Base-by-base conservation (phyloP, 139 green algal genomes). In the Mychonastes homosphaera region DNA sequence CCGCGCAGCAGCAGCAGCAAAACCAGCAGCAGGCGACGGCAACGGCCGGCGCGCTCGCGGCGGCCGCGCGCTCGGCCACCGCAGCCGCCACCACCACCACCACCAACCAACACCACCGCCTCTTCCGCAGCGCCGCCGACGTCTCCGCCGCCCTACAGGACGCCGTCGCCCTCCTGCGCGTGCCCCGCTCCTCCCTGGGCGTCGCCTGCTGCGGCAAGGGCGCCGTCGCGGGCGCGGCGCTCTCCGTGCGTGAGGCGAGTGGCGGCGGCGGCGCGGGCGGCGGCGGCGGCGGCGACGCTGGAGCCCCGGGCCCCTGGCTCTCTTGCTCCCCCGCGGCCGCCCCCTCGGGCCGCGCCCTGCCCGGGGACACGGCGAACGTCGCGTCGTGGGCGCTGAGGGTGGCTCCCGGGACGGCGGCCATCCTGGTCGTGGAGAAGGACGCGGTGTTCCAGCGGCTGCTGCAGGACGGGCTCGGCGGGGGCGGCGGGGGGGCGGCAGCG, bases 391-490 rank as follows among this genome's bases (percentile, higher is more conserved):
- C 26, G n/a, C n/a, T n/a, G n/a, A n/a, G 2, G 45, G 24, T 27
- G 45, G 33, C 21, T 23, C 27, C 10, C 1, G 21, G n/a, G 4
- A 16, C 19, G 4, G 27, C 58, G 12, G 77, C 62, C 52, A 53
- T 94, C 24, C 44, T 92, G 16, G 73, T 92, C 19, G 65, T 92
- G 2, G 84, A 92, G 65, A 92, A 92, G 70, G 85, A 94, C 32
- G 75, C 86, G 0, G 57, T 94, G 1, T 94, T 94, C 38, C 79
- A 92, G 51, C 68, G 75, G 1, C 70, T 92, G 43, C 35, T 63
- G n/a, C 63, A 83, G 64, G 72, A 80, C 49, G 34, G 69, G 2
- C 60, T 86, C 35, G 77, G 58, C 33, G 73, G 81, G 9, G 16
- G 41, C 8, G 21, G 58, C 57, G 58, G 44, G 58, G 10, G 2